Conservation (phyloP, 2,329 filamentous ascomycete genomes). For the Coniochaeta ligniaria region DNA sequence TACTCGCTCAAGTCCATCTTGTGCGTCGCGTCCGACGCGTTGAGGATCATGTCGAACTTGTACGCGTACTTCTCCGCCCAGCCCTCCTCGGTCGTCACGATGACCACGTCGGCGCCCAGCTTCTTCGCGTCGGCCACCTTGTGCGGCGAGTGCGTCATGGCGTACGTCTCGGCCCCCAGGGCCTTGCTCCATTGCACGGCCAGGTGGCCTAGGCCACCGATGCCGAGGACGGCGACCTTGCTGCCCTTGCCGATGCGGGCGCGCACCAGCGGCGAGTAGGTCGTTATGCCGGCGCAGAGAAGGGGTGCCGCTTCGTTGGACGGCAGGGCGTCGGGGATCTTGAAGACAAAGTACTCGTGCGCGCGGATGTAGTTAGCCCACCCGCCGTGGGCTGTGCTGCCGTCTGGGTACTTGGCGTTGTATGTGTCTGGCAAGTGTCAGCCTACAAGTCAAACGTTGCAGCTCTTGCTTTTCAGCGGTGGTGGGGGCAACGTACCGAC, state of each 20-base stretch:
- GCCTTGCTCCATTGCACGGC: constrained; percentile 65
- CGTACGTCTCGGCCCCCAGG: constrained; percentile 59
- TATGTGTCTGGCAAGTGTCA: constrained; percentile 39
- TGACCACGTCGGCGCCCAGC: constrained; percentile 54
- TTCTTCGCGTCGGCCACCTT: constrained; percentile 55
- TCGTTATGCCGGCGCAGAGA: constrained; percentile 71
- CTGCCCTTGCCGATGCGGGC: constrained; percentile 65
- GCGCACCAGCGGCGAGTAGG: constrained; percentile 60
- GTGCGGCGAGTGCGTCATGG: constrained; percentile 50
- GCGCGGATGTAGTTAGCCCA: constrained; percentile 41
- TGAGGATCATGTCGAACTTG: constrained; percentile 44
- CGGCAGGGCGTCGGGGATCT: constrained; percentile 45
- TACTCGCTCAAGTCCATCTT: constrained; percentile 47
- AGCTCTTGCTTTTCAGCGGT: background rate
- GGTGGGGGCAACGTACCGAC: constrained; percentile 22
- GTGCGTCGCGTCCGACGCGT: constrained; percentile 40
- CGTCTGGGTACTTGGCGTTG: constrained; percentile 46
- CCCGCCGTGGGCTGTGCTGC: constrained; percentile 60
- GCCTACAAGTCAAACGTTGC: background rate
- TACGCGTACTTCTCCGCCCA: constrained; percentile 51
- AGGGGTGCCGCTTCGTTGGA: constrained; percentile 55
- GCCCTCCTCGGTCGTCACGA: constrained; percentile 37
- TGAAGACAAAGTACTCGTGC: constrained; percentile 52
- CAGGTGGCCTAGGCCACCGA: constrained; percentile 70
- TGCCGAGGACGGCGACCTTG: constrained; percentile 62